Evolutionary conservation across 306 rosid genomes (phyloP), one percentile per base, ranked within the genome.

Genomic region (Senna tora): DNA sequence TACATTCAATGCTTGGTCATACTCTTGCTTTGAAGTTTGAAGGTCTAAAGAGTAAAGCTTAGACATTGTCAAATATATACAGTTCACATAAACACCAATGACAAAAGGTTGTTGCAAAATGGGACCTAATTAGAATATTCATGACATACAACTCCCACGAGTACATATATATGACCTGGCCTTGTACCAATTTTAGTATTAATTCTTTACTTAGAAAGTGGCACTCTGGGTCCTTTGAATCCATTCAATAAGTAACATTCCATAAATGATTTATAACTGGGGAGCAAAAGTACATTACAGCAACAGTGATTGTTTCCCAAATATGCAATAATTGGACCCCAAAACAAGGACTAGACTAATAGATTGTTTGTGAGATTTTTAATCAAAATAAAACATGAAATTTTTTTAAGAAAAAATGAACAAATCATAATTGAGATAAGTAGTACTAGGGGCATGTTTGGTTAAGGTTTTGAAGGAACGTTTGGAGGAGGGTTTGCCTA

Each of bases 91-190:
- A 70, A 25, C 25, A 52, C 57, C 16, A 5, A 22, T 5, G 49
- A 15, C 34, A 53, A 20, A 28, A 67, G 54, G 64, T 54, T 61
- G 6, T 42, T 69, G 77, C 42, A 52, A 58, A 51, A 3, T 4
- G 47, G 11, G 33, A 15, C 21, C 55, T 50, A 16, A 65, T 54
- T 62, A 73, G 73, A 81, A 72, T 21, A 72, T 17, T 53, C 25
- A 52, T 53, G 52, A 41, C 42, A 76, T 59, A 49, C 67, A 9
- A 76, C 59, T 36, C 17, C 38, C 33, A 43, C 53, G 36, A 52
- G 17, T 33, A 7, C 14, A 16, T 19, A 25, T n/a, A 7, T 19
- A 42, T 7, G 42, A 56, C 21, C 12, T 12, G 32, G 33, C 9
- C 13, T 51, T 17, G 52, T 12, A 5, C 33, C 56, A 57, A 71